These are phyloP conservation scores for Rhododendron simsii DNA, from an alignment of 148 eudicot species.

Conservation along the genomic window DNA sequence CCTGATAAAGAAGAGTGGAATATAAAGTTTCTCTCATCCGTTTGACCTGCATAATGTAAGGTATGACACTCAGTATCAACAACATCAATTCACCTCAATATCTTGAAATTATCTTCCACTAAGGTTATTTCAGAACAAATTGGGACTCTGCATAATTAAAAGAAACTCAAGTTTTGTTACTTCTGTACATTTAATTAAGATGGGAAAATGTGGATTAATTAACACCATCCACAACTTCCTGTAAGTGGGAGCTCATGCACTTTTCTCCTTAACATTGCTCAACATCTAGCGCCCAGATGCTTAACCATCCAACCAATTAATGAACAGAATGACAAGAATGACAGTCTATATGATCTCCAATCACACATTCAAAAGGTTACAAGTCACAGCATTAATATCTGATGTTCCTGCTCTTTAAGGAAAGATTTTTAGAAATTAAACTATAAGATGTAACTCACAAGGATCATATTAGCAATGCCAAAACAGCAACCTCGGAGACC, in stretches of 20 bases:
- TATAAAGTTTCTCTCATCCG: conserved; percentile 92
- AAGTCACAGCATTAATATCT: neutral
- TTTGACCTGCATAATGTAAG: conserved; percentile 63
- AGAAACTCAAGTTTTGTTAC: neutral
- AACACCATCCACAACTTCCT: neutral
- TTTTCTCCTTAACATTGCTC: neutral
- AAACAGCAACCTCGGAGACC: conserved; percentile 89
- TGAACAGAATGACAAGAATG: neutral
- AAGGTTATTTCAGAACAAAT: neutral
- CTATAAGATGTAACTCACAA: conserved; percentile 56
- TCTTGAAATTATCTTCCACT: neutral
- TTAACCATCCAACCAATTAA: neutral
- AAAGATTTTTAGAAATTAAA: neutral
- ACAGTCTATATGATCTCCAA: neutral
- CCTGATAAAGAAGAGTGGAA: conserved; percentile 87
- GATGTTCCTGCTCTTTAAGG: neutral
- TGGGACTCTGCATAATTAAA: neutral
- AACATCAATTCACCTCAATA: neutral
- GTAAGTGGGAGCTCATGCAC: neutral
- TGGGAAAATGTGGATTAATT: neutral
- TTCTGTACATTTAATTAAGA: neutral
- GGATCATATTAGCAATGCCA: conserved; percentile 95
- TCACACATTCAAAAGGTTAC: neutral
- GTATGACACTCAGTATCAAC: neutral
- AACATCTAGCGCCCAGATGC: neutral